phyloP scores from a whole-genome alignment of 176 grass and related monocot species.

The Aegilops tauschii region DNA sequence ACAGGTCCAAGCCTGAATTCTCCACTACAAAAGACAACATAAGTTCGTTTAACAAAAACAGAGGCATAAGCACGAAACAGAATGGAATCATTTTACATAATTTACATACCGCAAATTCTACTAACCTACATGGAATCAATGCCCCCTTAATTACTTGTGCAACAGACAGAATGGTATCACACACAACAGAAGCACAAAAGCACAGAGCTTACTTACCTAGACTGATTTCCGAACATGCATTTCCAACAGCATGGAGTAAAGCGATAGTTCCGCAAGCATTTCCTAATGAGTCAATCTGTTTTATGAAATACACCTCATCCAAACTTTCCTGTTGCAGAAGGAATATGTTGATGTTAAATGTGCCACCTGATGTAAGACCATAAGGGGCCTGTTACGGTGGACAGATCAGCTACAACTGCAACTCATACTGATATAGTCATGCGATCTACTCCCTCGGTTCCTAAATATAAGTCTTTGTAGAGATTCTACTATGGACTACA shows the following conservation, averaged over 20 bases:
- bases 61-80: not conserved
- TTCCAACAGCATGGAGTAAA: constrained; percentile 78
- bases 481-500: no score
- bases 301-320: constrained; percentile 64
- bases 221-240: constrained; percentile 57
- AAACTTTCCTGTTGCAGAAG: constrained; percentile 30
- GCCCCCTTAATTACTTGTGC: not conserved
- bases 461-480: no score
- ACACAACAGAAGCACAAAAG: not conserved
- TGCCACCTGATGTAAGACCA: not conserved
- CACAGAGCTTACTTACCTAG: constrained; percentile 32
- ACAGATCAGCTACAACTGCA: not conserved
- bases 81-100: not conserved
- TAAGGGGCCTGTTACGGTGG: not conserved
- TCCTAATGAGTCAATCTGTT: constrained; percentile 63
- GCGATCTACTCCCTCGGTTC: not conserved
- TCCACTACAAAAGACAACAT: constrained; percentile 42
- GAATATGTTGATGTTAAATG: not conserved
- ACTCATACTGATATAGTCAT: not conserved
- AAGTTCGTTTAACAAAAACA: not conserved
- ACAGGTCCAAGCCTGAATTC: constrained; percentile 71
- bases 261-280: constrained; percentile 96
- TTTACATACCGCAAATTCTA: not conserved
- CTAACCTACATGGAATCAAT: not conserved
- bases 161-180: not conserved